Evolutionary conservation across 2,329 filamentous ascomycete species (phyloP).

Genomic region (Amylocarpus encephaloides): DNA sequence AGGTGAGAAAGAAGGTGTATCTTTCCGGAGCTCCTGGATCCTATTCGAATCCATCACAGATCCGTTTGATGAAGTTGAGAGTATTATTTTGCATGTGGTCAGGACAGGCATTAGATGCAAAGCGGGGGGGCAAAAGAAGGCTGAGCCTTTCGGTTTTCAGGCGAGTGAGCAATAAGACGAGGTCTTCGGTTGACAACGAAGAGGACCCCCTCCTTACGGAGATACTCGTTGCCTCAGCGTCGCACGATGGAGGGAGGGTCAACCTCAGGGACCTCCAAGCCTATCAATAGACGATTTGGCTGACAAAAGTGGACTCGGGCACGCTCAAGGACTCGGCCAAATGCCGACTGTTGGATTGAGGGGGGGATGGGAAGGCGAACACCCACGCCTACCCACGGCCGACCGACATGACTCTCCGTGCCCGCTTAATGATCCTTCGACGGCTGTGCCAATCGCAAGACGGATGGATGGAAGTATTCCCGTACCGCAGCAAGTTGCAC

Average conservation of each 20-base stretch:
- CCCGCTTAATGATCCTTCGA: neutral
- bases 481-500: neutral
- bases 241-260: neutral
- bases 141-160: neutral
- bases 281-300: neutral
- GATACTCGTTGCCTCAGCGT: neutral
- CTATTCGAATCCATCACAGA: neutral
- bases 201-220: neutral
- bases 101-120: neutral
- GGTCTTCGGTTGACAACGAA: no score
- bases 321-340: no score
- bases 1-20: neutral
- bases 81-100: neutral
- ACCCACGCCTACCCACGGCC: neutral
- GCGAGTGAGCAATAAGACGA: neutral
- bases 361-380: neutral
- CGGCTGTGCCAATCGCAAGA: neutral
- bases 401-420: neutral
- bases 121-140: neutral
- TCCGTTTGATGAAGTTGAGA: neutral
- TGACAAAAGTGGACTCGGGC: neutral
- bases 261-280: neutral
- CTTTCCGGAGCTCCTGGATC: neutral
- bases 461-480: neutral
- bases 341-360: no score